Base-by-base conservation (phyloP, 1,284 basidiomycete genomes). In the Apiotrichum siamense region DNA sequence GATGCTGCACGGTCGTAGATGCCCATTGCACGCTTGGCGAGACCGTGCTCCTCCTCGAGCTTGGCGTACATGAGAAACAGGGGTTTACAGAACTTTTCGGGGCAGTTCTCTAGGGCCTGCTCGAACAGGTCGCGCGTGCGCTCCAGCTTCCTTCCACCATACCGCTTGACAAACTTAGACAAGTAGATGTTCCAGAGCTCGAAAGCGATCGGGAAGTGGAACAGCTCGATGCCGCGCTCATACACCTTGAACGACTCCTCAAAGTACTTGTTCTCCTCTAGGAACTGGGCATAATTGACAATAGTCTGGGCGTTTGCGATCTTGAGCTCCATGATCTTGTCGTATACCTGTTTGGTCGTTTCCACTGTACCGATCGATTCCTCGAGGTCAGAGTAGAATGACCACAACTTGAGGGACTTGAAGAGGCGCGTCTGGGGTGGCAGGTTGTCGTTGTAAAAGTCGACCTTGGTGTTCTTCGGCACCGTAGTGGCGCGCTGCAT, bases 161-260 rank as follows among this genome's bases (percentile, higher is more conserved):
- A 97, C 71, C 96, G 86, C 75, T 92, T 94, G 58, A 94, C 82
- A 69, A 99, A 99, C 75, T 97, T 97, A 52, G 88, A 87, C 35
- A 99, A 77, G 73, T 97, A 99, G 52, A 97, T 94, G 70, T 99
- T 98, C 94, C 96, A 98, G 59, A 99, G 84, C 75, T 99, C 96
- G 70, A 97, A 98, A 3, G 91, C 94, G 42, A 98, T 84, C 0
- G 96, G 96, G 79, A 92, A 98, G 7, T 92, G 93, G 79, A 98
- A 98, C 18, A 97, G 77, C 62, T 98, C 96, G 10, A 96, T 90
- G 38, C 96, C 96, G 40, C 94, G 84, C 71, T 98, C 96, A 71
- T 97, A 99, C 32, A 97, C 88, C 81, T 94, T 97, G 83, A 98
- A 98, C 67, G 88, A 88, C 67, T 98, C 96, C 65, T 99, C 96